phyloP scores from a whole-genome alignment of 306 rosid genomes.

The Cicer chorassanicum region DNA sequence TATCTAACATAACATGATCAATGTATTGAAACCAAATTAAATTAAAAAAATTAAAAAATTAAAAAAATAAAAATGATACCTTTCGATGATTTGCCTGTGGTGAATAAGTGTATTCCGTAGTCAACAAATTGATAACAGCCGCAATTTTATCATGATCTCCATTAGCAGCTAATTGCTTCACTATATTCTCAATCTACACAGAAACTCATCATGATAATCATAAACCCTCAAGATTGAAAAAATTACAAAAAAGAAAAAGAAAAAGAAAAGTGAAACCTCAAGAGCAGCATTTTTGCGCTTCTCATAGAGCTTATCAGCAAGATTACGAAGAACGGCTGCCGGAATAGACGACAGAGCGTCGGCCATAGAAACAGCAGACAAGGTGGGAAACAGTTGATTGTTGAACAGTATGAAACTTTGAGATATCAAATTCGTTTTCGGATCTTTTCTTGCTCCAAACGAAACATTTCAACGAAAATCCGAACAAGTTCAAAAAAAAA shows the following conservation, averaged over 20 bases:
- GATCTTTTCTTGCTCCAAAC: conserved; percentile 53
- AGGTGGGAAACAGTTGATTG: conserved; percentile 27
- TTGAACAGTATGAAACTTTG: conserved; percentile 24
- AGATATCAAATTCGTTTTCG: conserved; percentile 50
- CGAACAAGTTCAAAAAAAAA: conserved; percentile 26
- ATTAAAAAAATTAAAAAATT: background rate
- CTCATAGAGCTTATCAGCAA: conserved; percentile 95
- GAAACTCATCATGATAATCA: conserved; percentile 49
- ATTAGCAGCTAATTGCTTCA: conserved; percentile 74
- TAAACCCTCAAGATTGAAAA: conserved; percentile 49
- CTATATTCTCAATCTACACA: conserved; percentile 89
- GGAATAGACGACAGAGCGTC: conserved; percentile 74
- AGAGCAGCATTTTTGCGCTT: conserved; percentile 99
- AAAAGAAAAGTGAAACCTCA: conserved; percentile 62
- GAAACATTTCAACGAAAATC: conserved; percentile 36
- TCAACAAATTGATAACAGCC: conserved; percentile 80
- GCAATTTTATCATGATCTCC: conserved; percentile 89
- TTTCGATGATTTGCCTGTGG: conserved; percentile 93
- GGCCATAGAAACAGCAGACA: conserved; percentile 61
- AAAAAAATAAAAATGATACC: conserved; percentile 50
- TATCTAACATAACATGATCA: conserved; percentile 16
- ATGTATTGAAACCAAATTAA: conserved; percentile 29
- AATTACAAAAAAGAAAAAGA: background rate
- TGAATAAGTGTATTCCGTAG: conserved; percentile 70
- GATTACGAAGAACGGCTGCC: conserved; percentile 83